Conservation (phyloP, 2,329 filamentous ascomycete species). For the Malbranchea zuffiana region DNA sequence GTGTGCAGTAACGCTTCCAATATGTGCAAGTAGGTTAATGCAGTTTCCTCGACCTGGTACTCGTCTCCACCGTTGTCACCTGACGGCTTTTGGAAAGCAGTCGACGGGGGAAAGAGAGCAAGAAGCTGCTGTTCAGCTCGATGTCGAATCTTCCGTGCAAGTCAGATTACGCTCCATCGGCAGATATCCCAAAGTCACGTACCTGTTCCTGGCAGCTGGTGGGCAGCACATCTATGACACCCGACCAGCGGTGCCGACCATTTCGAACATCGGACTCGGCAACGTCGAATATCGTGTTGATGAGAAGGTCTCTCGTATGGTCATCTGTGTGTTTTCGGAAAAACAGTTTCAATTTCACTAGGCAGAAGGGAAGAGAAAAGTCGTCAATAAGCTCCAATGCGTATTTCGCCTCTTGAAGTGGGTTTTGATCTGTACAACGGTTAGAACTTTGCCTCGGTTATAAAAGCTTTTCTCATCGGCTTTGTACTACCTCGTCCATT, state of each 20-base stretch:
- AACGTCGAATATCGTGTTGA: conserved; percentile 32
- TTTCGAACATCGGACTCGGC: conserved; percentile 28
- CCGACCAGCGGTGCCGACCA: conserved; percentile 29
- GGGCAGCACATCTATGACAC: conserved; percentile 30
- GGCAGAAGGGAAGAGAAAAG: conserved; percentile 35
- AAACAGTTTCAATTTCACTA: conserved; percentile 33
- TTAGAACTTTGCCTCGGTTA: no score
- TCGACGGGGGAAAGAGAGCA: conserved; percentile 19
- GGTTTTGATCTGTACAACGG: no score
- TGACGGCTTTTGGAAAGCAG: conserved; percentile 9
- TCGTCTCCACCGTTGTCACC: no score
- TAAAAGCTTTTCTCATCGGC: neutral
- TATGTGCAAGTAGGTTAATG: conserved; percentile 29
- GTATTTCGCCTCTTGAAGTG: conserved; percentile 26
- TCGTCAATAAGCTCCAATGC: conserved; percentile 30
- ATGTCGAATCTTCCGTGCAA: conserved; percentile 27
- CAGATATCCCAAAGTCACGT: neutral
- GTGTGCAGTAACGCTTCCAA: conserved; percentile 31
- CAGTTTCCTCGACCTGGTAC: conserved; percentile 26
- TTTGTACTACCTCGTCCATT: conserved; percentile 14
- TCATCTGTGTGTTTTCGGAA: conserved; percentile 24
- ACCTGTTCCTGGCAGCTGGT: conserved; percentile 23
- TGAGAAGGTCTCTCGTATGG: conserved; percentile 22
- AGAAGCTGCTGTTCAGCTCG: conserved; percentile 33
- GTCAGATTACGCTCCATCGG: conserved; percentile 12